Conservation (phyloP, 768 basidiomycete species). For the Boletus edulis region DNA sequence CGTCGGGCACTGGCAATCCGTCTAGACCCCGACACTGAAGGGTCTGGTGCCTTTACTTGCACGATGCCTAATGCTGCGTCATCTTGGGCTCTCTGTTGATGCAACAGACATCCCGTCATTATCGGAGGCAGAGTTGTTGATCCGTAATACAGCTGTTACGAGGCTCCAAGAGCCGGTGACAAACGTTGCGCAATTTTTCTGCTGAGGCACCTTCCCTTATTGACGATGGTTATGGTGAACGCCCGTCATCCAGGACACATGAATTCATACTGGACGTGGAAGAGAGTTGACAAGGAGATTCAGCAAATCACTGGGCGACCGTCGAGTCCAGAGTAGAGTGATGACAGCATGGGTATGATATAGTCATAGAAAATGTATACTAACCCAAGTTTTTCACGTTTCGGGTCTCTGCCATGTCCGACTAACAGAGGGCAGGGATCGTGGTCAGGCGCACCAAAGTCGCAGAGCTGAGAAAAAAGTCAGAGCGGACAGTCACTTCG, state of each 20-base stretch:
- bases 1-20: background rate
- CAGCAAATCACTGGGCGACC: background rate
- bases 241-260: background rate
- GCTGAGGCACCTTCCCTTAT: slow-evolving; percentile 1
- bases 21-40: background rate
- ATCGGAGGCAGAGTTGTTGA: background rate
- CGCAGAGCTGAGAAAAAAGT: too few species aligned
- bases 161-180: background rate
- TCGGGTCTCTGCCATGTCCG: too few species aligned
- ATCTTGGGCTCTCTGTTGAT: slow-evolving; percentile 2
- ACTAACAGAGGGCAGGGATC: too few species aligned
- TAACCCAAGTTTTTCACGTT: too few species aligned
- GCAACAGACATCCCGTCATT: slow-evolving; percentile 1
- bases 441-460: too few species aligned
- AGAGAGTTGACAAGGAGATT: background rate
- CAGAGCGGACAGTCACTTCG: too few species aligned
- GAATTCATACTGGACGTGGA: background rate
- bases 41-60: slow-evolving; percentile 1
- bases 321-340: too few species aligned
- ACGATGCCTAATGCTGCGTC: background rate
- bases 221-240: background rate
- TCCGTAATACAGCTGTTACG: background rate
- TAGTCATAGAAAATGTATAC: too few species aligned
- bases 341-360: too few species aligned
- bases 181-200: background rate